Evolutionary conservation across 2,329 filamentous ascomycete species (phyloP), one percentile per base, ranked within the genome.

Genomic region (Tolypocladium paradoxum): DNA sequence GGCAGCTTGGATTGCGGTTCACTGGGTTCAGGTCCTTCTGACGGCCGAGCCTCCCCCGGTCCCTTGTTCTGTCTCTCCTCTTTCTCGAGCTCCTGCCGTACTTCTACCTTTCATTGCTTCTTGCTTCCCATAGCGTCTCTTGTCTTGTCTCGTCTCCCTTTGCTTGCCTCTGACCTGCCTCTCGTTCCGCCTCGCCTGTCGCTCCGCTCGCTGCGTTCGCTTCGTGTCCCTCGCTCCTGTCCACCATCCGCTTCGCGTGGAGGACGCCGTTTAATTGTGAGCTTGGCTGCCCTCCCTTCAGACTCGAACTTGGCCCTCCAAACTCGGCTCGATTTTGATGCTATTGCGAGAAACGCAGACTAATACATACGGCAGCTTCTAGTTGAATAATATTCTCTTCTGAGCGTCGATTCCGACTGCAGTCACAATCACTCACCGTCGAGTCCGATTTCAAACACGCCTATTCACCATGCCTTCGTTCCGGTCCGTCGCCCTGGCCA

Each of bases 401-500:
- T 2, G 27, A 47, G 18, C 18, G 20, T 2, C 40, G 2, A 20
- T 5, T 18, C 20, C 43, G 18, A 20, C 8, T 12, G 14, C 27
- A 6, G 14, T 20, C 27, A 20, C 27, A 6, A 20, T 20, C 27
- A 27, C 43, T 46, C 27, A 12, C 9, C 43, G 27, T n/a, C 43
- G 43, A 31, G 27, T 45, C 24, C 20, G 3, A 29, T 29, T 18
- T 9, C 14, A 1, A 6, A 12, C 14, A 6, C 9, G 8, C 50
- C 18, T 18, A 31, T 31, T 46, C 60, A 71, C 54, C 37, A 85
- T 85, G 82, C 73, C 72, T 61, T 81, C 77, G 33, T 65, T 82
- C 66, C 77, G 73, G 66, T 69, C 73, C 57, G 69, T 76, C 55
- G 59, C 80, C 58, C 61, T 84, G 69, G 77, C 82, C 58, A 66